phyloP scores from a whole-genome alignment of 208 protist species.

The Dictyostelium gargantuum region DNA sequence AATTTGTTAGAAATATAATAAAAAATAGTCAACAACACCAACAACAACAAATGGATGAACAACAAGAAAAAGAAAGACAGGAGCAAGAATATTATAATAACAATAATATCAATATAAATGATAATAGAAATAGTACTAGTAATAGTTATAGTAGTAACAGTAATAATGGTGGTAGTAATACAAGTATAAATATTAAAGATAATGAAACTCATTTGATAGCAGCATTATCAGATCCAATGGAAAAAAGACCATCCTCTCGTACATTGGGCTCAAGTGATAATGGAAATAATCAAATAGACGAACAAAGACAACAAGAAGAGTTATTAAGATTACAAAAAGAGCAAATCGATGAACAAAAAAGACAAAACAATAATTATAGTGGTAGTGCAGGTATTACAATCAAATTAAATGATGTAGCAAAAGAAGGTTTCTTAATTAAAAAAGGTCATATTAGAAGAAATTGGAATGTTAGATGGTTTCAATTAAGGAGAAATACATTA shows the following conservation, averaged over 20 bases:
- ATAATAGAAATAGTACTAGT: neutral
- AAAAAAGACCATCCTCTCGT: neutral
- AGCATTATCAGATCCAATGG: slow-evolving; percentile 10
- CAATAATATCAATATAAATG: neutral
- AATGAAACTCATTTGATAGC: neutral
- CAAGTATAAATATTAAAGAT: neutral
- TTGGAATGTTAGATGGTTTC: slow-evolving; percentile 64
- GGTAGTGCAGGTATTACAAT: neutral
- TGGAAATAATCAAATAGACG: neutral
- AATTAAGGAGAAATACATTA: slow-evolving; percentile 44
- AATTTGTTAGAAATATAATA: neutral
- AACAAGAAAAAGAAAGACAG: neutral
- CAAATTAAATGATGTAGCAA: slow-evolving; percentile 36
- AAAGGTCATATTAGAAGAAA: slow-evolving; percentile 62
- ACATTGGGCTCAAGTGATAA: too few relatives aligned
- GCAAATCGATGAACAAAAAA: neutral
- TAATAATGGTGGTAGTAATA: too few relatives aligned
- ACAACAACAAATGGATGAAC: neutral
- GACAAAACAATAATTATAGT: too few relatives aligned
- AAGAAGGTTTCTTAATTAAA: slow-evolving; percentile 56
- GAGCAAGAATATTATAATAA: neutral
- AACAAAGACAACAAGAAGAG: neutral
- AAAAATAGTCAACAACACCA: neutral
- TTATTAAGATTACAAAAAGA: neutral
- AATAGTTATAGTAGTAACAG: neutral